Conservation (phyloP, 2,329 filamentous ascomycete genomes). For the Mycosphaerella arachidis region DNA sequence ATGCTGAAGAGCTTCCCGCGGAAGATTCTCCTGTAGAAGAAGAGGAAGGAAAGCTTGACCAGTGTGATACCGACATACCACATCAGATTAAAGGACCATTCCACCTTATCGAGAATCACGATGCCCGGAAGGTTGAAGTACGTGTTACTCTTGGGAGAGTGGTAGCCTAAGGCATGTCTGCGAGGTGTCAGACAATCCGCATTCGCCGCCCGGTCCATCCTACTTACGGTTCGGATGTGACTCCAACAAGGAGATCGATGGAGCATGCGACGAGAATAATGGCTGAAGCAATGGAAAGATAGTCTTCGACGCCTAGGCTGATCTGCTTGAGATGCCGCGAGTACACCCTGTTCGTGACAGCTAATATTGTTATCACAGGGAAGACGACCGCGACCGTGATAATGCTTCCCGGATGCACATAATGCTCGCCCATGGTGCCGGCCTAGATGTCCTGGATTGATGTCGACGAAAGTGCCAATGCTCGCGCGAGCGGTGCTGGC, state of each 20-base stretch:
- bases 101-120: background rate
- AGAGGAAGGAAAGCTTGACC: background rate
- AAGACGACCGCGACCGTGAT: background rate
- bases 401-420: background rate
- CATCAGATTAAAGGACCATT: background rate
- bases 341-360: background rate
- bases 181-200: background rate
- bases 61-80: constrained; percentile 1
- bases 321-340: background rate
- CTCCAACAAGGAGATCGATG: background rate
- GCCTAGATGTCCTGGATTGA: background rate
- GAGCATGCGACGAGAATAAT: background rate
- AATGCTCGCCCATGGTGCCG: background rate
- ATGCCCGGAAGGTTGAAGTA: background rate
- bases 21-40: constrained; percentile 1
- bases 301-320: background rate
- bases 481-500: background rate
- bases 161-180: background rate
- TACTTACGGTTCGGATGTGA: background rate
- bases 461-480: background rate
- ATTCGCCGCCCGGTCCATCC: background rate
- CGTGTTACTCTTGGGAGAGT: background rate
- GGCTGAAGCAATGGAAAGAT: background rate
- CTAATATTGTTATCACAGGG: background rate
- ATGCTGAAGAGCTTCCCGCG: background rate